Conservation (phyloP, 352 stramenopile species). For the Peronospora belbahrii region DNA sequence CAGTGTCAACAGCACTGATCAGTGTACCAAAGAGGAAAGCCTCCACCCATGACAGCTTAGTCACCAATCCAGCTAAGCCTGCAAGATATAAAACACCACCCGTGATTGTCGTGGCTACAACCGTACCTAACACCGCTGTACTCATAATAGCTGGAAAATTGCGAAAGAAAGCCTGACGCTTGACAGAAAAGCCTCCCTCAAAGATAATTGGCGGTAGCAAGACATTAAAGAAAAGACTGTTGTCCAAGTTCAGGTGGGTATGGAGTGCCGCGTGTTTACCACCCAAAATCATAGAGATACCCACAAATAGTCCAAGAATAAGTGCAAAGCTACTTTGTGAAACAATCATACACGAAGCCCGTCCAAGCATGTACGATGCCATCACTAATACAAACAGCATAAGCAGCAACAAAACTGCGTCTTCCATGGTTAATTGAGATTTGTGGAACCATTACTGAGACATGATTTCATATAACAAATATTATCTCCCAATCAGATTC, state of each 20-base stretch:
- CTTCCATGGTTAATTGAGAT: slow-evolving; percentile 68
- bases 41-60: slow-evolving; percentile 85
- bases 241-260: slow-evolving; percentile 79
- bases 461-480: not conserved
- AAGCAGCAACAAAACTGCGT: slow-evolving; percentile 71
- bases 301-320: slow-evolving; percentile 66
- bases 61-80: slow-evolving; percentile 49
- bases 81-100: slow-evolving; percentile 62
- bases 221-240: slow-evolving; percentile 85
- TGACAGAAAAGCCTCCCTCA: slow-evolving; percentile 81
- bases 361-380: slow-evolving; percentile 81
- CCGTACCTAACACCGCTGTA: slow-evolving; percentile 68
- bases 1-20: slow-evolving; percentile 90
- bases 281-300: slow-evolving; percentile 58
- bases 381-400: slow-evolving; percentile 87
- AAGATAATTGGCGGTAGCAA: slow-evolving; percentile 84
- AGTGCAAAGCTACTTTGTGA: slow-evolving; percentile 83
- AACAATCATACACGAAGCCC: slow-evolving; percentile 78
- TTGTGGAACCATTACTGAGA: too few relatives aligned
- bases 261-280: slow-evolving; percentile 59
- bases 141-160: slow-evolving; percentile 85
- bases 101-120: slow-evolving; percentile 73
- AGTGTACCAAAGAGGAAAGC: slow-evolving; percentile 89
- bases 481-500: too few relatives aligned
- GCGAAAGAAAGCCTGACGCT: slow-evolving; percentile 75